Base-by-base conservation (phyloP, 1,284 basidiomycete species). In the Mycena citricolor region DNA sequence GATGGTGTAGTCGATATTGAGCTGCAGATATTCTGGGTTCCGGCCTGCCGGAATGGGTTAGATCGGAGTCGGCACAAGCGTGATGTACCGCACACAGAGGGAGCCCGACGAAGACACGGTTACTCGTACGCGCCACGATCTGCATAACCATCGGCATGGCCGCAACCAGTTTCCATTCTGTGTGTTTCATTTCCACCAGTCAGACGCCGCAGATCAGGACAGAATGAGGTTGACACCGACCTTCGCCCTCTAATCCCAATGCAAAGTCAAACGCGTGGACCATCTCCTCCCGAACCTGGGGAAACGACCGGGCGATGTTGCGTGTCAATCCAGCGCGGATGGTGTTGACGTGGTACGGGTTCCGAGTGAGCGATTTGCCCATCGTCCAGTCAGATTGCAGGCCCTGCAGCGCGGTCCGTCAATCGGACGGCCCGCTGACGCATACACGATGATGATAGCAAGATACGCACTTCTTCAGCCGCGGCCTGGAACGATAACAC, bases 1-100 rank as follows among this genome's bases (percentile, higher is more conserved):
- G 11, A 39, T 24, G 2, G 44, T 43, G 21, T 24, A 47, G 4
- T 47, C 31, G 12, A 51, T 47, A n/a, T 39, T 51, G 29, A 47
- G 36, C 5, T 36, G 32, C 39, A 39, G 20, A 21, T 37, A 52
- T 11, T 48, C 50, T 12, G 31, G 42, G 11, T 44, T 26, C 24
- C 50, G 44, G 26, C 47, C 47, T 49, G 12, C 5, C 0, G 6
- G 6, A 26, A 25, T 23, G 8, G 8, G 7, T 14, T 1, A 39
- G 29, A 12, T 13, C 1, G 5, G 2, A 26, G n/a, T 16, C 16
- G 16, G 3, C 10, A 19, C 8, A 19, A 34, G 21, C 11, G 19
- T 23, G n/a, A 23, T n/a, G 17, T 14, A 16, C 54, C 45, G 0
- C 19, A 47, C 45, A 47, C n/a, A 47, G 39, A 1, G 46, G 46